Evolutionary conservation across 192 early-diverging fungal species (phyloP).

Genomic region (Oehlia diaphana): DNA sequence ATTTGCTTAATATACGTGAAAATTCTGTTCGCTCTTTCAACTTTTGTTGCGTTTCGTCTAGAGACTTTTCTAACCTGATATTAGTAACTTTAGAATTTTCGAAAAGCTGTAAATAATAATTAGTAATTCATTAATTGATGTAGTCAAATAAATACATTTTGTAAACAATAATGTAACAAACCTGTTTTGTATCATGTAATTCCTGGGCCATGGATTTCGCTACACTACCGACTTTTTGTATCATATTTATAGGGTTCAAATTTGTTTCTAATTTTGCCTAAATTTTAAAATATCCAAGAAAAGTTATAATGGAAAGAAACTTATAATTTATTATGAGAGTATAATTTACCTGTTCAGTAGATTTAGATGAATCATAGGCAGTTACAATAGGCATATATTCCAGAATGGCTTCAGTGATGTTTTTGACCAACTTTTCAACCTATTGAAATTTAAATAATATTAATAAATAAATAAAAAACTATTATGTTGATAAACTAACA

Average conservation of each 20-base stretch:
- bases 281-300: not conserved
- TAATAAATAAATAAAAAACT: not conserved
- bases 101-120: not conserved
- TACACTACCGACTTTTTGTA: slow-evolving; percentile 6
- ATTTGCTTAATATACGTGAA: not conserved
- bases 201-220: not conserved
- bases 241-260: slow-evolving; percentile 8
- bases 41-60: not conserved
- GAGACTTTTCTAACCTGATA: not conserved
- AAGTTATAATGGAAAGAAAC: not conserved
- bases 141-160: not conserved
- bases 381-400: not conserved
- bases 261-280: not conserved
- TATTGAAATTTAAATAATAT: not conserved
- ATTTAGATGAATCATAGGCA: not conserved
- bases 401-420: not conserved
- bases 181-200: slow-evolving; percentile 14
- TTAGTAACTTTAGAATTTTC: not conserved
- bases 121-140: not conserved
- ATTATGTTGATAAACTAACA: not conserved
- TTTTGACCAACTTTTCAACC: not conserved
- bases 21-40: slow-evolving; percentile 2
- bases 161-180: not conserved
- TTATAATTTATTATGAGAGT: too few relatives aligned
- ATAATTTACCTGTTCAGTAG: slow-evolving; percentile 5